A percentile compares a stretch with the other conserved stretches of the same genome.
These are phyloP conservation scores for Fusarium lyarnte DNA, from an alignment of 2,329 filamentous ascomycete species.

Conservation along the genomic window DNA sequence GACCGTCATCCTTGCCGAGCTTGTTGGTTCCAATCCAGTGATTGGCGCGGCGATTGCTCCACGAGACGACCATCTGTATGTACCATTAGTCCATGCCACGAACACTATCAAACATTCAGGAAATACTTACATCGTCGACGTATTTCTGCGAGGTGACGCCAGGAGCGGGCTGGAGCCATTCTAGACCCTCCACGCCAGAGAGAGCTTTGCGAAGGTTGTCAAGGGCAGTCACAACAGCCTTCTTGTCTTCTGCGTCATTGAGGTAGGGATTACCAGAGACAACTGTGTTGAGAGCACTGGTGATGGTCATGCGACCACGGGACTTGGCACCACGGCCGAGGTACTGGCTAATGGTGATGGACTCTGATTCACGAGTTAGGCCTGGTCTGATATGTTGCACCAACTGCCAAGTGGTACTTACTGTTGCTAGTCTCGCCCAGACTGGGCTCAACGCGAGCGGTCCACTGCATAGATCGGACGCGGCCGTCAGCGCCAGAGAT, in stretches of 20 bases:
- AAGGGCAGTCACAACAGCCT: slow-evolving; percentile 8
- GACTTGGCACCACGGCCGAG: slow-evolving; percentile 14
- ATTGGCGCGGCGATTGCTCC: slow-evolving; percentile 15
- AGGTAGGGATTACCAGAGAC: slow-evolving; percentile 10
- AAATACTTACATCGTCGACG: slow-evolving; percentile 1
- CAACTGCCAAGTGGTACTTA: neutral
- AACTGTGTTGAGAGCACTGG: slow-evolving; percentile 13
- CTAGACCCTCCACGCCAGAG: neutral
- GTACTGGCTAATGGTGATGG: slow-evolving; percentile 16
- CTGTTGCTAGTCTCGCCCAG: slow-evolving; percentile 3
- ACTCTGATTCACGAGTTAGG: neutral
- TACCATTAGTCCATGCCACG: neutral
- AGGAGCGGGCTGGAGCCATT: slow-evolving; percentile 10
- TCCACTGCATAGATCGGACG: slow-evolving; percentile 7
- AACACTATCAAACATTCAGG: neutral
- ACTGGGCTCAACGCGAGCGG: slow-evolving; percentile 8
- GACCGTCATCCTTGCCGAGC: slow-evolving; percentile 10
- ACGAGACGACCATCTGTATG: slow-evolving; percentile 1
- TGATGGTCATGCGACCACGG: slow-evolving; percentile 12
- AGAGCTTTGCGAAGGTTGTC: slow-evolving; percentile 11
- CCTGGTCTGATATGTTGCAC: neutral
- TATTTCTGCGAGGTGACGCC: slow-evolving; percentile 6
- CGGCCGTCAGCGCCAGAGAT: slow-evolving; percentile 7
- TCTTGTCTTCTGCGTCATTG: slow-evolving; percentile 11
- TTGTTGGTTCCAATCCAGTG: slow-evolving; percentile 21